Percentiles rank a stretch among this genome's conserved stretches.
Conservation (phyloP, 805 yeast species). For the Wickerhamiella vanderwaltii region DNA sequence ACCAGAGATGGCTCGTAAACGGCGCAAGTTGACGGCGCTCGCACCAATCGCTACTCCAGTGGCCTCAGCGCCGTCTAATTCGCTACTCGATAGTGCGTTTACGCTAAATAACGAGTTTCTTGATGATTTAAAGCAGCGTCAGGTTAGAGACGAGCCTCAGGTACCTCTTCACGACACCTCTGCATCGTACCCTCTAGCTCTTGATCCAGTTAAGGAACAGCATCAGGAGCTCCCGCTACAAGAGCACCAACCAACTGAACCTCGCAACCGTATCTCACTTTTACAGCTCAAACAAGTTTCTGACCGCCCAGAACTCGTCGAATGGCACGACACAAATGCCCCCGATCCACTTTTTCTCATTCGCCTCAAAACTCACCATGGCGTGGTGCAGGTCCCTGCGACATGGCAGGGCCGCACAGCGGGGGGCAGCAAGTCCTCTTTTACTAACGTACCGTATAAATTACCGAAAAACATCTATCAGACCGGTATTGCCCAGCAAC, state of each 20-base stretch:
- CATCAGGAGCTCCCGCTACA: too few species aligned
- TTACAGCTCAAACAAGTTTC: constrained; percentile 53
- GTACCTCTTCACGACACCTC: too few species aligned
- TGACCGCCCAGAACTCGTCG: constrained; percentile 57
- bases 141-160: too few species aligned
- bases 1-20: not conserved
- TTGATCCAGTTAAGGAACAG: too few species aligned
- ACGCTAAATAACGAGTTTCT: too few species aligned
- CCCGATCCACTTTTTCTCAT: constrained; percentile 59
- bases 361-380: constrained; percentile 49
- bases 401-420: constrained; percentile 81
- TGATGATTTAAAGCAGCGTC: too few species aligned
- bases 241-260: too few species aligned
- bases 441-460: constrained; percentile 45
- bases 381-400: constrained; percentile 62
- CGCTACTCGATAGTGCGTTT: too few species aligned
- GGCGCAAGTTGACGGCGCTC: not conserved
- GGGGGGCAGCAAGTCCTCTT: constrained; percentile 51
- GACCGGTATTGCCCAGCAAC: constrained; percentile 82
- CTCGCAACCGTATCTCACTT: too few species aligned
- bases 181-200: too few species aligned
- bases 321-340: constrained; percentile 82
- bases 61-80: too few species aligned
- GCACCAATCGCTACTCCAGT: not conserved
- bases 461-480: constrained; percentile 66